Evolutionary conservation across 2,329 filamentous ascomycete genomes (phyloP).

Genomic region (Pyricularia pennisetigena): DNA sequence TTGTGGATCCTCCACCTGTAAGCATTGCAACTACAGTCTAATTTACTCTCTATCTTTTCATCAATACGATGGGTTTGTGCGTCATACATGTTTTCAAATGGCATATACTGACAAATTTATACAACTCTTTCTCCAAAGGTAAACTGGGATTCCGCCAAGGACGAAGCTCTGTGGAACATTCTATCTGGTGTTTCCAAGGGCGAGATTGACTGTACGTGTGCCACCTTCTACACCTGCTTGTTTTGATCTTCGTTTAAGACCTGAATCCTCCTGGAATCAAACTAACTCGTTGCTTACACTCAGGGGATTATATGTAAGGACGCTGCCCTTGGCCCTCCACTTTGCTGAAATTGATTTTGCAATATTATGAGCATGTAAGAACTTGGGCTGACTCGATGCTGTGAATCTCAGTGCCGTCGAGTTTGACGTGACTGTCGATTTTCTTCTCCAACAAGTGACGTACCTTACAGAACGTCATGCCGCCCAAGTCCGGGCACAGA

Average conservation of each 20-base stretch:
- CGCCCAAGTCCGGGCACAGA: constrained; percentile 81
- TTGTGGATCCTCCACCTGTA: constrained; percentile 83
- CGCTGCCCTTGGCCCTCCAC: neutral
- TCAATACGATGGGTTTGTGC: neutral
- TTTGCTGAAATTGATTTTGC: constrained; percentile 6
- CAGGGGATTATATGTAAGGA: constrained; percentile 6
- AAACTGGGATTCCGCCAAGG: constrained; percentile 80
- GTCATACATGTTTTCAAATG: constrained; percentile 3
- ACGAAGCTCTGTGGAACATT: constrained; percentile 82
- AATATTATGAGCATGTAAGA: neutral
- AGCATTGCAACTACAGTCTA: constrained; percentile 15
- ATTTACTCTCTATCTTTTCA: constrained; percentile 1
- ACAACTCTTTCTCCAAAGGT: constrained; percentile 42
- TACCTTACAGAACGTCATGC: constrained; percentile 90
- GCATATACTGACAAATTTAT: constrained; percentile 14
- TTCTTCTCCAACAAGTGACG: constrained; percentile 85
- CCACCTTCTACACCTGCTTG: neutral
- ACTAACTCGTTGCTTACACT: neutral
- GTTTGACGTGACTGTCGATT: constrained; percentile 79
- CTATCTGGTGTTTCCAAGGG: constrained; percentile 73
- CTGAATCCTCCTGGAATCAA: neutral
- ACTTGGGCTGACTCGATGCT: constrained; percentile 9
- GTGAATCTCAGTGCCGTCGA: constrained; percentile 47
- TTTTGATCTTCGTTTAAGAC: neutral
- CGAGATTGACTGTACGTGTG: constrained; percentile 68